These are phyloP conservation scores for Colletotrichum gloeosporioides DNA, from an alignment of 2,329 filamentous ascomycete species.

Conservation along the genomic window DNA sequence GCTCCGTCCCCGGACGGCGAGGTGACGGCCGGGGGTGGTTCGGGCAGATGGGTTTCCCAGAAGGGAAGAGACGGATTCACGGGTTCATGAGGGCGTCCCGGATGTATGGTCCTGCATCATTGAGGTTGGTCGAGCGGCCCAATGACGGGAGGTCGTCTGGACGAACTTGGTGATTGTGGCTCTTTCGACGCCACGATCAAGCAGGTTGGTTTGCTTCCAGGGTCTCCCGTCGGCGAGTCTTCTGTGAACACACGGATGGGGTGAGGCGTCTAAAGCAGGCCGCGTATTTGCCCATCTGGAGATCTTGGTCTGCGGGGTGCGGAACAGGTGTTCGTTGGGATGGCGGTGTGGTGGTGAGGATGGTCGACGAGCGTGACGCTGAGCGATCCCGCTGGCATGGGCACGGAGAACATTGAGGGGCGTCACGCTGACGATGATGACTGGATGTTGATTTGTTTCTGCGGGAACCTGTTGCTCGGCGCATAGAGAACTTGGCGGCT, in stretches of 20 bases:
- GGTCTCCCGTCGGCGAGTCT: neutral
- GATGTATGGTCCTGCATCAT: neutral
- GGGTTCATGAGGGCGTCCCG: neutral
- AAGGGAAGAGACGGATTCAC: neutral
- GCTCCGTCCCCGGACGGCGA: neutral
- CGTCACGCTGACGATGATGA: neutral
- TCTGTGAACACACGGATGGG: conserved; percentile 9
- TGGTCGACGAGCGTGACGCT: conserved; percentile 17
- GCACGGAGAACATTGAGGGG: neutral
- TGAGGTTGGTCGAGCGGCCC: neutral
- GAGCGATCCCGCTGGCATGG: neutral
- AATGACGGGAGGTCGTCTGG: neutral
- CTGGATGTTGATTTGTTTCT: neutral
- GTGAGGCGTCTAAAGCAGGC: conserved; percentile 9
- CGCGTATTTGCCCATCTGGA: conserved; percentile 6
- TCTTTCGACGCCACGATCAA: neutral
- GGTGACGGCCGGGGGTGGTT: neutral
- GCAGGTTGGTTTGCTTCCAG: neutral
- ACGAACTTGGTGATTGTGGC: neutral
- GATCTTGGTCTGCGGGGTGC: neutral
- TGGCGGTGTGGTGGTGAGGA: neutral
- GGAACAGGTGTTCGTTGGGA: neutral
- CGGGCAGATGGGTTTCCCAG: neutral
- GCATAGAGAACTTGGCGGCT: conserved; percentile 1
- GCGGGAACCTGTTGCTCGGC: conserved; percentile 1